phyloP scores from a whole-genome alignment of 805 yeast genomes.

The Ogataea trehalophila region DNA sequence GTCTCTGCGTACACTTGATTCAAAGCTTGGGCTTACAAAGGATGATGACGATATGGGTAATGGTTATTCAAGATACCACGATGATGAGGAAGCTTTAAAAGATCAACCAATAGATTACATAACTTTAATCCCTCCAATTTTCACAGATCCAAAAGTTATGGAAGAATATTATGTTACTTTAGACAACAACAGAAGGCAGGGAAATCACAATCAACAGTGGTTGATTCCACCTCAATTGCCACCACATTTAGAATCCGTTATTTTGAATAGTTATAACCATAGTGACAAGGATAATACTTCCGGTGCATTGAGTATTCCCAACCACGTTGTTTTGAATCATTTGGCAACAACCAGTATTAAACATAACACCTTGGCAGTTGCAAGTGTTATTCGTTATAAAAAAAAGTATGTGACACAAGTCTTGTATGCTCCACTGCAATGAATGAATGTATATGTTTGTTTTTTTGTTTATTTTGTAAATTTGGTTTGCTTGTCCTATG shows the following conservation, averaged over 20 bases:
- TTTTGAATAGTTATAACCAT: slow-evolving; percentile 65
- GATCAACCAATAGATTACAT: slow-evolving; percentile 43
- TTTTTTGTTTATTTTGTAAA: background rate
- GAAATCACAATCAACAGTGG: slow-evolving; percentile 47
- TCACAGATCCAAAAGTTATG: slow-evolving; percentile 83
- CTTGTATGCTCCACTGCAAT: slow-evolving; percentile 79
- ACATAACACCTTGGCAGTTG: slow-evolving; percentile 91
- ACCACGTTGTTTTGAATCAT: slow-evolving; percentile 91
- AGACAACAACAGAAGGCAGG: slow-evolving; percentile 55
- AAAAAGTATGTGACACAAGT: slow-evolving; percentile 89
- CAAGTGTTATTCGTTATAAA: slow-evolving; percentile 83
- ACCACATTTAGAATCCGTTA: slow-evolving; percentile 93
- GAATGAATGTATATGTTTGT: slow-evolving; percentile 1
- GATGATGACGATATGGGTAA: slow-evolving; percentile 81
- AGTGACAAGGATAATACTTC: slow-evolving; percentile 73
- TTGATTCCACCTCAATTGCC: slow-evolving; percentile 95
- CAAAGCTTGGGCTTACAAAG: slow-evolving; percentile 56
- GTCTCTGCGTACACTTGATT: slow-evolving; percentile 42
- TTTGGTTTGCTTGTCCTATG: background rate
- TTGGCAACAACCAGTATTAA: slow-evolving; percentile 93
- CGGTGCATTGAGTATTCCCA: slow-evolving; percentile 89
- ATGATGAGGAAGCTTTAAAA: slow-evolving; percentile 38
- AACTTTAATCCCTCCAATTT: slow-evolving; percentile 73
- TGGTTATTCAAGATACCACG: slow-evolving; percentile 74
- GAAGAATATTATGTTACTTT: slow-evolving; percentile 76